Base-by-base conservation (phyloP, 2,329 filamentous ascomycete genomes). In the Exophiala alcalophila region DNA sequence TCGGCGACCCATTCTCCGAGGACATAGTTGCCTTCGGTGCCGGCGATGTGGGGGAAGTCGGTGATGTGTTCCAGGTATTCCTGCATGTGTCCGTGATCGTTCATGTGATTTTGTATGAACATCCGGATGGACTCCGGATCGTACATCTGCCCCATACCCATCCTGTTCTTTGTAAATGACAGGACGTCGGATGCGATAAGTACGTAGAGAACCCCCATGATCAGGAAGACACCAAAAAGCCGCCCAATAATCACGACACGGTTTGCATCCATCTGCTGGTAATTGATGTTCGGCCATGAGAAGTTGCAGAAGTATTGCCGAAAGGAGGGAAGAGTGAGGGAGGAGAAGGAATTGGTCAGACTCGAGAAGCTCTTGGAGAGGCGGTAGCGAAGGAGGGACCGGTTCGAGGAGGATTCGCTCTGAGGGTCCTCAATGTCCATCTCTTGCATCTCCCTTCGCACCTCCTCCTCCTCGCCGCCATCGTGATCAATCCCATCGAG, bases 1-100 rank as follows among this genome's bases (percentile, higher is more conserved):
- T 80, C 81, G 64, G 90, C 77, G 40, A 96, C 80, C 71, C 90
- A 94, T 68, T 87, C 78, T 5, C 87, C 91, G 40, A 94, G 74
- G 31, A 84, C 86, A 57, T 84, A 89, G 67, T 94, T 91, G 33
- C 92, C 92, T 67, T 95, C 84, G 3, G 89, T 94, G n/a, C 92
- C 92, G 2, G 88, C 92, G 50, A 97, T 75, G 64, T 97, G 92
- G 49, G 92, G 86, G 61, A 86, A 95, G 42, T 77, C 78, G 4
- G 88, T 91, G 50, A 91, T 80, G 59, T 90, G 84, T 57, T 78
- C 71, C 47, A 95, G 68, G 44, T 86, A 85, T 27, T 86, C 81
- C 51, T 80, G 77, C 61, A 92, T 84, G 36, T 76, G 73, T 46
- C 74, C 73, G 20, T 48, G 40, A 40, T 78, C 72, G 58, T 94